Conservation (phyloP, 768 basidiomycete genomes). For the Mycena floridula region DNA sequence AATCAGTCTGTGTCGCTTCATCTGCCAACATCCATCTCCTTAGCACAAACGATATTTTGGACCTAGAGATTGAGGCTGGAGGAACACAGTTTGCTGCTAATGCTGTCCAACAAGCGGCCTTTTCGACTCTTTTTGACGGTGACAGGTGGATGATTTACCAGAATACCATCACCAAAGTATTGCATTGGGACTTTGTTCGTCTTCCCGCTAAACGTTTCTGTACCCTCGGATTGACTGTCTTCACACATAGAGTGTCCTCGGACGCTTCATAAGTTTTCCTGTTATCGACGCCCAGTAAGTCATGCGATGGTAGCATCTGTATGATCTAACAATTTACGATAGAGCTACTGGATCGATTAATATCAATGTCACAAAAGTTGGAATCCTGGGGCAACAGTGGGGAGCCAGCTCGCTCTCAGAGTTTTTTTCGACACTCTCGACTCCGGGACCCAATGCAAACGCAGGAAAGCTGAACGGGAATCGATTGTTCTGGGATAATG, state of each 20-base stretch:
- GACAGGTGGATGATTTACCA: conserved; percentile 66
- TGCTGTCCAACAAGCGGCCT: conserved; percentile 34
- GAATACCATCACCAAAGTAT: conserved; percentile 46
- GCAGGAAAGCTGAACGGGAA: conserved; percentile 15
- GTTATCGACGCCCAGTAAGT: conserved; percentile 40
- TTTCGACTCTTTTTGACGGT: conserved; percentile 52
- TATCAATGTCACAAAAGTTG: conserved; percentile 34
- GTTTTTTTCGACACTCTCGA: conserved; percentile 20
- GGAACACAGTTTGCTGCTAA: conserved; percentile 52
- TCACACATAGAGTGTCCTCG: conserved; percentile 45
- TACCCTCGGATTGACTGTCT: conserved; percentile 1
- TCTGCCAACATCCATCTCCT: neutral
- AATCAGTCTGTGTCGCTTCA: neutral
- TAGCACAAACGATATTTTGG: conserved; percentile 57
- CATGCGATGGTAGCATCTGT: neutral
- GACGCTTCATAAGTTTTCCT: conserved; percentile 64
- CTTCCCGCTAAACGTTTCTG: neutral
- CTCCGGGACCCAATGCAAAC: conserved; percentile 11
- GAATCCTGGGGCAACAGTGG: conserved; percentile 33
- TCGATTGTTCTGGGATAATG: conserved; percentile 20
- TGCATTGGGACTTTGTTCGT: conserved; percentile 73
- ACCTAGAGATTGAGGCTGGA: conserved; percentile 55
- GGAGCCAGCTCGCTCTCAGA: conserved; percentile 21
- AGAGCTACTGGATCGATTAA: conserved; percentile 37
- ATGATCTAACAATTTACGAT: neutral